Base-by-base conservation (phyloP, 2,329 filamentous ascomycete genomes). In the Chrysoporthe puriensis region DNA sequence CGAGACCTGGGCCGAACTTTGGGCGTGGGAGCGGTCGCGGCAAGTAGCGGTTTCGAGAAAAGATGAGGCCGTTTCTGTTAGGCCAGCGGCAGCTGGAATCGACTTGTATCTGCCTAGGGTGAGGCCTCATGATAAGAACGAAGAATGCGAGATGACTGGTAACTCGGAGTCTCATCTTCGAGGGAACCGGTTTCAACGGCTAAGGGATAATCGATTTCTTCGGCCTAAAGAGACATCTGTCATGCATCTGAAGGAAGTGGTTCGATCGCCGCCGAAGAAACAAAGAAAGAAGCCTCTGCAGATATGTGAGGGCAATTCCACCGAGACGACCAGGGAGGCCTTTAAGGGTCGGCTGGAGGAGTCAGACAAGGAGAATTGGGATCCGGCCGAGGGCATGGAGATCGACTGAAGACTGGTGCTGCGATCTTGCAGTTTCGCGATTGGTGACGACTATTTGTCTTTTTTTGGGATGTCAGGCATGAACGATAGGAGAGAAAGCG, bases 21-120 rank as follows among this genome's bases (percentile, higher is more conserved):
- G 50, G 26, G n/a, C 21, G 26, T 61, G 56, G 61, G 66, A 67
- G 60, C 16, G 36, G 7, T 48, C 62, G 26, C 36, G n/a, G 3
- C 34, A 32, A 18, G 14, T 63, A 26, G 43, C 3, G 1, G 16
- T 26, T 2, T 34, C 4, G 46, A 54, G 32, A 7, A 4, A 43
- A 11, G 34, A 5, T 3, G 5, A 63, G 4, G 6, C 26, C 16
- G 26, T 34, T 16, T 34, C 40, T 16, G 21, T 18, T n/a, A 56
- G 40, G 21, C 50, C 21, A 44, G 48, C 21, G 40, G 4, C 50
- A 42, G 34, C 32, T 42, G 36, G 11, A 16, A 50, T 16, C 14
- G 8, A 54, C 2, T 34, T 21, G 13, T 14, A 5, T 6, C 36
- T 52, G 50, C 21, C 21, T 56, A 36, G 50, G 13, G 50, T 16